These are phyloP conservation scores for Triticum urartu DNA, from an alignment of 176 grass and related monocot species.

Conservation along the genomic window DNA sequence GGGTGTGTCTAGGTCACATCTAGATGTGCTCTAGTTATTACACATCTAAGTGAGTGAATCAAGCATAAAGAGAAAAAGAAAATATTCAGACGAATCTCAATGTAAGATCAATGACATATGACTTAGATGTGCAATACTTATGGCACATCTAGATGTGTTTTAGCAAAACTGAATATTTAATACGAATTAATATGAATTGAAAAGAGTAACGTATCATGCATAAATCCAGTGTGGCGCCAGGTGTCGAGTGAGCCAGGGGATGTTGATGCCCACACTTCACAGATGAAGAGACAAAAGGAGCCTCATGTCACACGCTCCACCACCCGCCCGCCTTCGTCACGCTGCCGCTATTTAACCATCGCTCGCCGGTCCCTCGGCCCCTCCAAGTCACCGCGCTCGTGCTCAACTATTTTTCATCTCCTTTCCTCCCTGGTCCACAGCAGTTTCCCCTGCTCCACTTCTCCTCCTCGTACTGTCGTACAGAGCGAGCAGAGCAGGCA, in stretches of 20 bases:
- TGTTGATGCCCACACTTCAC: neutral
- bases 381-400: neutral
- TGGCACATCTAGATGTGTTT: too few relatives aligned
- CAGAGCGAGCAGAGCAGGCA: neutral
- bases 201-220: neutral
- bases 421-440: conserved; percentile 12
- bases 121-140: too few relatives aligned
- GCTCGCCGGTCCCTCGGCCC: conserved; percentile 25
- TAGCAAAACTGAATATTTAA: too few relatives aligned
- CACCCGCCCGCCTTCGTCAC: neutral
- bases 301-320: conserved; percentile 15
- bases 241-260: neutral
- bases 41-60: too few relatives aligned
- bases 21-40: too few relatives aligned
- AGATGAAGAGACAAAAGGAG: conserved; percentile 3
- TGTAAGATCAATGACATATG: too few relatives aligned
- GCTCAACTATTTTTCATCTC: neutral
- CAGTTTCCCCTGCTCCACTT: conserved; percentile 8
- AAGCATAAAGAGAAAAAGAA: too few relatives aligned
- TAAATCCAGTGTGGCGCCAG: neutral
- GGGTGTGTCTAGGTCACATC: too few relatives aligned
- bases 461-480: conserved; percentile 33
- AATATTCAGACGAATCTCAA: too few relatives aligned
- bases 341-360: conserved; percentile 33
- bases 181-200: too few relatives aligned